Percentiles rank a stretch among this genome's conserved stretches.
These are phyloP conservation scores for Paraphaeosphaeria sporulosa DNA, from an alignment of 2,329 filamentous ascomycete species.

Conservation along the genomic window DNA sequence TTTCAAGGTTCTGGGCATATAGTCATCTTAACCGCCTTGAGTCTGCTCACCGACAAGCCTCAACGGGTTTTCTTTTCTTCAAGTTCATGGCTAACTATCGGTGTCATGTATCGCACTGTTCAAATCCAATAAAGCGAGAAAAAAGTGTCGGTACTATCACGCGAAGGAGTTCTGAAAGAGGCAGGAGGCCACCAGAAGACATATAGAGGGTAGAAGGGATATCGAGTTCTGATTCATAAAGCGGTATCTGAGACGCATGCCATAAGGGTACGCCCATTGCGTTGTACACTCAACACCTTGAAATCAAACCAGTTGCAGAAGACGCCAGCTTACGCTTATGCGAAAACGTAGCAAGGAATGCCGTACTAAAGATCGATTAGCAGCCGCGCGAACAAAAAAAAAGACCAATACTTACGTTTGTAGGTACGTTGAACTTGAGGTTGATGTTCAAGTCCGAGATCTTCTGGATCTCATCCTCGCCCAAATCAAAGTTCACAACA, in stretches of 20 bases:
- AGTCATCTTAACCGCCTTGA: no score
- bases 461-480: slow-evolving; percentile 36
- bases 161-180: background rate
- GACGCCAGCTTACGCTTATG: slow-evolving; percentile 24
- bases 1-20: no score
- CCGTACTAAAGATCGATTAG: slow-evolving; percentile 40
- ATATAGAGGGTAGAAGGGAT: no score
- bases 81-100: background rate
- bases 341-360: slow-evolving; percentile 46
- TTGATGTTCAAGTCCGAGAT: slow-evolving; percentile 42
- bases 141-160: background rate
- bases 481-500: slow-evolving; percentile 40
- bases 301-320: background rate
- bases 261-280: background rate
- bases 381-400: slow-evolving; percentile 8
- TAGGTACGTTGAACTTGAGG: slow-evolving; percentile 44
- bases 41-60: no score
- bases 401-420: slow-evolving; percentile 38
- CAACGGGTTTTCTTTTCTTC: background rate
- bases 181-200: no score
- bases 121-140: no score
- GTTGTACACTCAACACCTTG: slow-evolving; percentile 10
- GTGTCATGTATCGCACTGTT: no score
- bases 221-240: no score
- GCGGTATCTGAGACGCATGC: background rate